Evolutionary conservation across 2,329 filamentous ascomycete species (phyloP).

Genomic region (Penicillium paneum): DNA sequence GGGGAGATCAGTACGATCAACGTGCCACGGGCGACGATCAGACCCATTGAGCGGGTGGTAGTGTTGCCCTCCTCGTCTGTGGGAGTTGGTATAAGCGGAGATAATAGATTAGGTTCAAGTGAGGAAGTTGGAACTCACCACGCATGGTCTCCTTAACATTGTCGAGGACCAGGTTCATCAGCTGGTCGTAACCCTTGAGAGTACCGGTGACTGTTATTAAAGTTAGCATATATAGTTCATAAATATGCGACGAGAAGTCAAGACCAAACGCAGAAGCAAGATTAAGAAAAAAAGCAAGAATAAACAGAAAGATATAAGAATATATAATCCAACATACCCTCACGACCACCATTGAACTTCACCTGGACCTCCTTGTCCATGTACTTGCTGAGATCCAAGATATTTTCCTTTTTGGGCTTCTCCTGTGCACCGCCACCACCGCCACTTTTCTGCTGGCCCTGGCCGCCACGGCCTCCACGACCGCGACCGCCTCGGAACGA

Average conservation of each 20-base stretch:
- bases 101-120: neutral
- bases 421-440: conserved; percentile 58
- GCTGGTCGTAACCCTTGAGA: conserved; percentile 90
- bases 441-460: conserved; percentile 45
- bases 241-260: neutral
- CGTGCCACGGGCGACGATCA: conserved; percentile 88
- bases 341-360: conserved; percentile 84
- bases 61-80: conserved; percentile 91
- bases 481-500: conserved; percentile 22
- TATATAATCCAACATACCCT: conserved; percentile 13
- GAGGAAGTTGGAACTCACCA: conserved; percentile 55
- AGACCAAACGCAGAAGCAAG: neutral
- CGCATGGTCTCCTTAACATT: conserved; percentile 86
- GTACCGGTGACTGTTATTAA: conserved; percentile 68
- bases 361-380: conserved; percentile 95
- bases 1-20: conserved; percentile 90
- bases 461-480: conserved; percentile 17
- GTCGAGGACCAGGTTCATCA: conserved; percentile 97
- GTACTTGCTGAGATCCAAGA: conserved; percentile 90
- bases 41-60: conserved; percentile 72
- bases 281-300: neutral
- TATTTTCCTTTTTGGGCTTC: conserved; percentile 96
- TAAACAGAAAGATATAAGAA: no score
- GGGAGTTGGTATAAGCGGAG: conserved; percentile 14
- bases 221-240: conserved; percentile 10